Base-by-base conservation (phyloP, 768 basidiomycete species). In the Agrocybe chaxingu region DNA sequence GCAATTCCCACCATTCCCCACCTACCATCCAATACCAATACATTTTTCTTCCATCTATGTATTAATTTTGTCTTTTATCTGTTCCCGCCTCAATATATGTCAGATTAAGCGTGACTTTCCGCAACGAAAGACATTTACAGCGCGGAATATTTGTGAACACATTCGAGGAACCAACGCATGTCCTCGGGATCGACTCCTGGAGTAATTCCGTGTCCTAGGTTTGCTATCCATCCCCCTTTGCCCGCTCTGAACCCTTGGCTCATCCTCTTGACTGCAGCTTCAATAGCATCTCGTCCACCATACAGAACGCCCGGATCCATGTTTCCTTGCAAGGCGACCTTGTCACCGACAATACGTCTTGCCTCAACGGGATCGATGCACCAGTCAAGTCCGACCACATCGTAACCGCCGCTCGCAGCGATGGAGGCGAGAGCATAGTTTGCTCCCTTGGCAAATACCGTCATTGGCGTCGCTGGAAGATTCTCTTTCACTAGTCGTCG, bases 141-240 rank as follows among this genome's bases (percentile, higher is more conserved):
- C 38, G 70, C 62, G 2, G 91, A 92, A 62, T 92, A 89, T 62
- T 85, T 91, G 61, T 87, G 89, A 42, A 93, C 78, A 62, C 92
- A 95, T 66, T 96, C 80, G 54, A 96, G 81, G 75, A 96, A 97
- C 82, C 85, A 96, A 49, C 77, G 75, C 66, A 97, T 73, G 66
- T 97, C 92, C 48, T 98, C 94, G 16, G 96, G 93, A 65, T 97
- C 84, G 10, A 98, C 95, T 19, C 84, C 89, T 8, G 97, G 97
- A 3, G 94, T 97, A 59, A 99, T 95, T 4, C 97, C 97, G 64
- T 98, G 97, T 0, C 97, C 97, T 16, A 99, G 72, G 70, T 98
- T 98, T 7, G 90, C 89, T 61, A 98, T 98, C 93, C 95, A 98
- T n/a, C 84, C 89, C 8, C 82, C 80, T 45, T 73, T 77, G 7